Evolutionary conservation across 805 yeast genomes (phyloP), one percentile per base, ranked within the genome.

Genomic region (Wickerhamiella sergipiensis): DNA sequence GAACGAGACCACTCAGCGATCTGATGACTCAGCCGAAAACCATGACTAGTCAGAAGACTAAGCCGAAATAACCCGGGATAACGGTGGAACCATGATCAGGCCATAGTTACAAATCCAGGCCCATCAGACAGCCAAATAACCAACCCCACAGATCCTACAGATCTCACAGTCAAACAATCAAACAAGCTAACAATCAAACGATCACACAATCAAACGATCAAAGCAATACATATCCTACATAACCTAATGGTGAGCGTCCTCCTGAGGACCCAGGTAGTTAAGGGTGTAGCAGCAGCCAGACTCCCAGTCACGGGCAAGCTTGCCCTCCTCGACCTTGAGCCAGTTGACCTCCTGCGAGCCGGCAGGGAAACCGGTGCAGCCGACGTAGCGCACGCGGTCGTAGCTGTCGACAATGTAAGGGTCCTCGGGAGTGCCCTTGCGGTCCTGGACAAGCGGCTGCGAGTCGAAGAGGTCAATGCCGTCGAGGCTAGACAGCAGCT

Each of bases 241-340:
- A 29, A 40, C 21, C 18, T 48, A 43, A 67, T 73, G 76, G 67
- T 73, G 76, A 66, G 77, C 81, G 63, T 72, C 79, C 18, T 57
- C 68, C 52, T 56, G 55, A 60, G 82, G 83, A 71, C 96, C 97
- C 63, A 89, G 77, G 73, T 81, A 83, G 72, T 88, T 85, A 63
- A 89, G 72, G 65, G 85, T 80, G 77, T 84, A 90, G 60, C 88
- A 95, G 61, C 89, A 83, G 71, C 98, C 98, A 71, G 97, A 90
- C 71, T 92, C 96, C 95, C 96, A 86, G 75, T 97, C 92, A 81
- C 98, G 87, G 60, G 85, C 85, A 55, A 83, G 83, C 71, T 85
- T 75, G 47, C 78, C 85, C 58, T 75, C 78, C 59, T 88, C 83
- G 63, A 94, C 94, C 71, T 80, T 81, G 74, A 89, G 78, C 96